Conservation (phyloP, 1,284 basidiomycete species). For the Takashimella koratensis region DNA sequence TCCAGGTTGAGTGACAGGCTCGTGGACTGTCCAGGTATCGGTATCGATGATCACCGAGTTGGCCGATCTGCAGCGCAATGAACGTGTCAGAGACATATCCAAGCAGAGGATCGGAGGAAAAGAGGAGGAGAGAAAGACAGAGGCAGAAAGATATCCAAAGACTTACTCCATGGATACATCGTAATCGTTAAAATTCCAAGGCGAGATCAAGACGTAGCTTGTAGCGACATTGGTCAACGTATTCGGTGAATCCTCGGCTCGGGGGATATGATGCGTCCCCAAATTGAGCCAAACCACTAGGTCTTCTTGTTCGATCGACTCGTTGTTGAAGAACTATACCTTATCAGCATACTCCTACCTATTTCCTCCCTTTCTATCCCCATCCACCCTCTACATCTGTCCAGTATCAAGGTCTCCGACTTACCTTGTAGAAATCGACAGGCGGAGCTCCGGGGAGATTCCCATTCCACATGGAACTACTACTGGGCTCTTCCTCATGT, state of each 20-base stretch:
- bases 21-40: slow-evolving; percentile 52
- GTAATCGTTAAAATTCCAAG: slow-evolving; percentile 63
- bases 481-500: slow-evolving; percentile 60
- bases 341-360: neutral
- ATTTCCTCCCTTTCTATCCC: too few species aligned
- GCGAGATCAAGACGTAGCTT: slow-evolving; percentile 58
- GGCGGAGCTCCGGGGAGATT: slow-evolving; percentile 59
- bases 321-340: slow-evolving; percentile 57
- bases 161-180: slow-evolving; percentile 55
- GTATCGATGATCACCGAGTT: slow-evolving; percentile 50
- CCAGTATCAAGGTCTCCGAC: neutral
- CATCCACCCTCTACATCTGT: too few species aligned
- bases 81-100: neutral
- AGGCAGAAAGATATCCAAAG: neutral
- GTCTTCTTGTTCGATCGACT: slow-evolving; percentile 53
- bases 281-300: slow-evolving; percentile 64
- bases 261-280: slow-evolving; percentile 56
- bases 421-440: slow-evolving; percentile 56
- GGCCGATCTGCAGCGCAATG: slow-evolving; percentile 4
- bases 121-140: neutral
- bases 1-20: slow-evolving; percentile 54
- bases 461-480: slow-evolving; percentile 60
- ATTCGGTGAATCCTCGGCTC: slow-evolving; percentile 56
- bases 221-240: slow-evolving; percentile 61
- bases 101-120: neutral